Conservation (phyloP, 2,329 filamentous ascomycete genomes). For the Fusarium citri region DNA sequence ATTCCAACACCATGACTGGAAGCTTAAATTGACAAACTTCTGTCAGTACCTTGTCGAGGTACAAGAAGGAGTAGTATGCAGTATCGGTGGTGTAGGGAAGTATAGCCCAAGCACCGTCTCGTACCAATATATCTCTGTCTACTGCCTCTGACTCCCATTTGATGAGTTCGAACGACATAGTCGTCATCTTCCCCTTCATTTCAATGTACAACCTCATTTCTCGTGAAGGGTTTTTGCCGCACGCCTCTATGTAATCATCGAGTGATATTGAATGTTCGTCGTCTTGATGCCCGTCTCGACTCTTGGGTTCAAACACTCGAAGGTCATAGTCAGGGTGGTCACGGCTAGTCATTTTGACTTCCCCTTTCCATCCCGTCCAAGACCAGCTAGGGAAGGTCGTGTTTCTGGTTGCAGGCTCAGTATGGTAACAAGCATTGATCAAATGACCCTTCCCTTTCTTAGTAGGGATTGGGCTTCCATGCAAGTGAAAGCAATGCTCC, state of each 20-base stretch:
- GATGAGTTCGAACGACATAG: rapidly evolving
- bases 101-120: neutral
- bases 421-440: neutral
- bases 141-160: neutral
- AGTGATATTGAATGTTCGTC: neutral
- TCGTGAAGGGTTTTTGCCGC: rapidly evolving
- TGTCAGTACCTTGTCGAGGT: neutral
- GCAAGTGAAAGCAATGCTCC: rapidly evolving
- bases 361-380: neutral
- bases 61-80: neutral
- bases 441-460: rapidly evolving
- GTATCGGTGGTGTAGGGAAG: neutral
- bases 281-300: no score
- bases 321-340: rapidly evolving
- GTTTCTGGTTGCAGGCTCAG: rapidly evolving
- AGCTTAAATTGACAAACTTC: rapidly evolving
- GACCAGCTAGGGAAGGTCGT: neutral
- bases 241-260: rapidly evolving
- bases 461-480: rapidly evolving
- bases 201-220: rapidly evolving
- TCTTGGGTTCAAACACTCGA: rapidly evolving
- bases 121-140: rapidly evolving
- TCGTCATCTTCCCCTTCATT: neutral
- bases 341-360: neutral
- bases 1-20: neutral